Conservation (phyloP, 257 asterid genomes). For the Rhazya stricta region DNA sequence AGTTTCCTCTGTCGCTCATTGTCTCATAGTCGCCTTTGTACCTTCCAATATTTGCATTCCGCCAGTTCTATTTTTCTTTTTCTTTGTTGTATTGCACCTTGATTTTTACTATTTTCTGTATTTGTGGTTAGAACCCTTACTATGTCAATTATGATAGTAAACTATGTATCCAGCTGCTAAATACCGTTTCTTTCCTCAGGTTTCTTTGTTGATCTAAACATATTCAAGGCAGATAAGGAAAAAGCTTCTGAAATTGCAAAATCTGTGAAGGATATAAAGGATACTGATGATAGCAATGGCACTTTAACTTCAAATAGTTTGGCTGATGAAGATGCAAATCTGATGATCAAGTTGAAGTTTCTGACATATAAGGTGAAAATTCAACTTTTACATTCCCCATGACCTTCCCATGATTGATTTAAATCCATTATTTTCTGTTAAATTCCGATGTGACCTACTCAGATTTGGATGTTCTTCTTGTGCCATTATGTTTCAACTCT, state of each 20-base stretch:
- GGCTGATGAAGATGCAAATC: slow-evolving; percentile 97
- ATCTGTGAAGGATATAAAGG: slow-evolving; percentile 28
- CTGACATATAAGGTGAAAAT: slow-evolving; percentile 78
- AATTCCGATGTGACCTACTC: slow-evolving; percentile 3
- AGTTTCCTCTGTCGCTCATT: background rate
- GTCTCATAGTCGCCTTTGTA: background rate
- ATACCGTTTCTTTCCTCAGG: slow-evolving; percentile 47
- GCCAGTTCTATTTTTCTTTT: background rate
- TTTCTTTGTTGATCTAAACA: slow-evolving; percentile 80
- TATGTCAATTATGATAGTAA: background rate
- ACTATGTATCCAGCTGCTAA: slow-evolving; percentile 17
- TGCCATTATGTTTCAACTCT: background rate
- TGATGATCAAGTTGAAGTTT: slow-evolving; percentile 95
- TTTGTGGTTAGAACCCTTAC: background rate
- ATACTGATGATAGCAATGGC: slow-evolving; percentile 31
- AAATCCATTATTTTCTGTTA: background rate
- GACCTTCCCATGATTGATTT: background rate
- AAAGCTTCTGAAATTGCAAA: slow-evolving; percentile 39
- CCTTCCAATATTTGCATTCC: background rate
- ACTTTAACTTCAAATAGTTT: slow-evolving; percentile 42
- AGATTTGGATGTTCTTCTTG: background rate
- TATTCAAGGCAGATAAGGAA: slow-evolving; percentile 64
- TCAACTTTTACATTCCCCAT: background rate
- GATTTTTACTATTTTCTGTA: background rate
- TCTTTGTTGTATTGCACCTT: background rate